A percentile compares a stretch with the other conserved stretches of the same genome.
Evolutionary conservation across 805 yeast species (phyloP).

Genomic region (Spathaspora sp.): DNA sequence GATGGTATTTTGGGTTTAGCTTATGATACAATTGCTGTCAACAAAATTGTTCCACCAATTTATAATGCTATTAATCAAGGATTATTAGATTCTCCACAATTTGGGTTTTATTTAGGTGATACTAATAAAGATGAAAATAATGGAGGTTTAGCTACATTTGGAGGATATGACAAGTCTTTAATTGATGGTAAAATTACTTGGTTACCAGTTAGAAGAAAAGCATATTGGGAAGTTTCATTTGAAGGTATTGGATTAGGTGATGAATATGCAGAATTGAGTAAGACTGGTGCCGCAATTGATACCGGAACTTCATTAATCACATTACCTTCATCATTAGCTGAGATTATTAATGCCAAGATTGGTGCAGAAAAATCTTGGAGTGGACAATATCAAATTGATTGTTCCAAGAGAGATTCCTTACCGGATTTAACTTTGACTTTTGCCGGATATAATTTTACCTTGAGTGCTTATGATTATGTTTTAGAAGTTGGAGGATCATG

Average conservation of each 20-base stretch:
- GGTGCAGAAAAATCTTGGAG: slow-evolving; percentile 98
- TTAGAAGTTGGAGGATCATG: slow-evolving; percentile 93
- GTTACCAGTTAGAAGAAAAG: slow-evolving; percentile 98
- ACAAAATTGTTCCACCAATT: slow-evolving; percentile 88
- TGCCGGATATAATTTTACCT: slow-evolving; percentile 87
- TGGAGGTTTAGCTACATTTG: slow-evolving; percentile 94
- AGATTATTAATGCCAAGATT: slow-evolving; percentile 88
- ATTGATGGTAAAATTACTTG: slow-evolving; percentile 84
- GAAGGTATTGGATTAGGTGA: slow-evolving; percentile 90
- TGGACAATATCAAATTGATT: slow-evolving; percentile 93
- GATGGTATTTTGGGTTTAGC: slow-evolving; percentile 97
- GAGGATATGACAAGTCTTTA: slow-evolving; percentile 81
- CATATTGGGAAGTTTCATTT: slow-evolving; percentile 97
- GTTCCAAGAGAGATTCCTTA: slow-evolving; percentile 75
- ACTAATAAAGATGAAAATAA: slow-evolving; percentile 57
- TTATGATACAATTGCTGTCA: slow-evolving; percentile 85
- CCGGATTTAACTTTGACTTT: slow-evolving; percentile 92
- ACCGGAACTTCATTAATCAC: slow-evolving; percentile 97
- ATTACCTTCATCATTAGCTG: slow-evolving; percentile 92
- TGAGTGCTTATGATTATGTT: slow-evolving; percentile 86
- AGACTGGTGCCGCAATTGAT: slow-evolving; percentile 95
- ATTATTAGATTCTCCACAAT: slow-evolving; percentile 76
- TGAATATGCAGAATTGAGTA: slow-evolving; percentile 77
- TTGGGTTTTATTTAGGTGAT: slow-evolving; percentile 89
- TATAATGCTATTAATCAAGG: slow-evolving; percentile 84